Base-by-base conservation (phyloP, 108 stramenopile genomes). In the Conticribra weissflogii region DNA sequence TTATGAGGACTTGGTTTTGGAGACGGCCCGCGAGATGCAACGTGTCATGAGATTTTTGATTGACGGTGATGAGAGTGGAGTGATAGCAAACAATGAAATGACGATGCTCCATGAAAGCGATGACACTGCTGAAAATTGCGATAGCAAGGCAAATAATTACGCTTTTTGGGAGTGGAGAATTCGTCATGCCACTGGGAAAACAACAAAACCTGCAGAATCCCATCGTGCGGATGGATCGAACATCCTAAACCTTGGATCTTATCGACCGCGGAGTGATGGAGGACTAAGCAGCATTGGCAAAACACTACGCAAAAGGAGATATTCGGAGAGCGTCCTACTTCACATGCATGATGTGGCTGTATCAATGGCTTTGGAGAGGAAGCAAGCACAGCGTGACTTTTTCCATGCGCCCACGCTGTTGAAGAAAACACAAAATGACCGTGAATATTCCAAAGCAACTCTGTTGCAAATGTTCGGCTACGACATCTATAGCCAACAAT, bases 1-100 rank as follows among this genome's bases (percentile, higher is more conserved):
- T 54, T 94, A 89, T 61, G 93, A 94, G 74, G 93, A 94, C 72
- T 74, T 91, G 73, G 74, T 91, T 9, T 60, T 59, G 24, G 44
- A 83, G 67, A 76, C 83, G 14, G 76, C 77, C n/a, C 23, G 28
- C 14, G 76, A 85, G 51, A 62, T 94, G 81, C 27, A 52, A 21
- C 66, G 80, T 14, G 73, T 88, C 25, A 49, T 89, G 36, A 31
- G 60, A 28, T 91, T 91, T 81, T 45, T 78, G 47, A 48, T 48
- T 25, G 36, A 23, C 5, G 50, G 18, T 23, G 44, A 32, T 44
- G 63, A 70, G 21, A 53, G 78, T 69, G 64, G 18, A n/a, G n/a
- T n/a, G n/a, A n/a, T n/a, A 45, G 12, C 36, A 41, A 41, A 41
- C 12, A 12, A 5, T 5, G 36, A 41, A 41, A 12, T 41, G 12